These are phyloP conservation scores for Colletotrichum sojae DNA, from an alignment of 2,329 filamentous ascomycete species.

Conservation along the genomic window DNA sequence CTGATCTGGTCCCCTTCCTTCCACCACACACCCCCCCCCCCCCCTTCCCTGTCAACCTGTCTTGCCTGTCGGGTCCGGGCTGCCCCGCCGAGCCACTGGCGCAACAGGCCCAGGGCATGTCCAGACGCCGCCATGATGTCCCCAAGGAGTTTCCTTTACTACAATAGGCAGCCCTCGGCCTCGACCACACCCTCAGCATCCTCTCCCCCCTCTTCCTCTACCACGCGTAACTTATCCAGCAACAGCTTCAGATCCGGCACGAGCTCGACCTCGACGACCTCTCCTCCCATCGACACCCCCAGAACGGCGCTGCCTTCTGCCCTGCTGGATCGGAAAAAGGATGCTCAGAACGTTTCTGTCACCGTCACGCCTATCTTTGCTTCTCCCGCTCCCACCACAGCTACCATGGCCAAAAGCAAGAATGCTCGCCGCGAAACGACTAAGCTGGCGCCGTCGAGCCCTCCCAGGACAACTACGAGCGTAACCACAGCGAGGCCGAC, in stretches of 20 bases:
- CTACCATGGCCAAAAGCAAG: constrained; percentile 43
- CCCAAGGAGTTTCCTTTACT: constrained; percentile 44
- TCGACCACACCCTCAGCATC: constrained; percentile 23
- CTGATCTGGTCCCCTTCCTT: constrained; percentile 33
- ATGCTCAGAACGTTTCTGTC: constrained; percentile 42
- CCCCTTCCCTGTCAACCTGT: constrained; percentile 41
- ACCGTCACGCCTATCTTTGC: constrained; percentile 40
- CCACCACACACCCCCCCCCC: neutral
- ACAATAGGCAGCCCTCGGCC: constrained; percentile 42
- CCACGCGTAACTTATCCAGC: constrained; percentile 28
- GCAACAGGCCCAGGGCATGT: constrained; percentile 38
- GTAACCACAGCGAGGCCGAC: constrained; percentile 39
- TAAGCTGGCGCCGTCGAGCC: constrained; percentile 42
- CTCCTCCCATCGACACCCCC: constrained; percentile 20
- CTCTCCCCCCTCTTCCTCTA: constrained; percentile 18
- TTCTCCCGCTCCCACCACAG: constrained; percentile 34
- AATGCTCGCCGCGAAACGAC: constrained; percentile 41
- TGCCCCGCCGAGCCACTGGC: constrained; percentile 42
- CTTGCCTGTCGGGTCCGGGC: constrained; percentile 40
- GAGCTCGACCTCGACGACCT: constrained; percentile 14
- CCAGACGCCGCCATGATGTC: constrained; percentile 43
- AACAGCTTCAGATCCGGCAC: constrained; percentile 22
- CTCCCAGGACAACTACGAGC: constrained; percentile 41
- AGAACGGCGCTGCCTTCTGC: constrained; percentile 40
- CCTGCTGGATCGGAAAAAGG: constrained; percentile 41